Evolutionary conservation across 2,329 filamentous ascomycete genomes (phyloP).

Genomic region (Boeremia lycopersici): DNA sequence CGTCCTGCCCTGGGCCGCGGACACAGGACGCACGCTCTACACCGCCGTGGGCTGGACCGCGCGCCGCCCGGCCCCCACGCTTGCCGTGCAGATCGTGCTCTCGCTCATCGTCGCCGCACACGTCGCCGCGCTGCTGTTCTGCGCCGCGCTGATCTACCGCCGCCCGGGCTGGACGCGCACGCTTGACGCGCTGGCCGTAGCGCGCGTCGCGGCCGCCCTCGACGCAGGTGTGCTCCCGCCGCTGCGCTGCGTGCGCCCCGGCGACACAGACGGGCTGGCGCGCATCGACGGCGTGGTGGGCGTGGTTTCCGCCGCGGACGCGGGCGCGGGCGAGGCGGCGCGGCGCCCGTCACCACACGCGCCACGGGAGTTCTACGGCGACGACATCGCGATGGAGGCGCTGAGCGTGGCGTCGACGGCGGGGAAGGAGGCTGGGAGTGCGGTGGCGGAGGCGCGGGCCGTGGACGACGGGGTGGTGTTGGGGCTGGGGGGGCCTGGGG

Average conservation of each 20-base stretch:
- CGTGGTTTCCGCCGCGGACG: neutral
- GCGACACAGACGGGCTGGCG: neutral
- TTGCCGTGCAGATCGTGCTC: neutral
- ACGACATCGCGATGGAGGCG: neutral
- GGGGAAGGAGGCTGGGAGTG: neutral
- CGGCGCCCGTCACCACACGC: too few relatives aligned
- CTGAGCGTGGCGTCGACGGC: neutral
- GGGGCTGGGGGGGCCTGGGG: too few relatives aligned
- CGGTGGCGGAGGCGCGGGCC: too few relatives aligned
- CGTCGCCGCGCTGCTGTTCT: neutral
- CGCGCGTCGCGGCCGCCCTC: neutral
- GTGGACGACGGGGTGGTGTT: too few relatives aligned
- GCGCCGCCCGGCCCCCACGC: neutral
- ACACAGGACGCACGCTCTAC: constrained; percentile 1
- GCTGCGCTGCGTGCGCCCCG: neutral
- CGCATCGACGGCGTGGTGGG: neutral
- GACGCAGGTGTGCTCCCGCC: neutral
- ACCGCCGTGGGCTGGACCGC: neutral
- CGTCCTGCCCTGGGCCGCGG: neutral
- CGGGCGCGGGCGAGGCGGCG: too few relatives aligned
- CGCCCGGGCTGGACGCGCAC: constrained; percentile 11
- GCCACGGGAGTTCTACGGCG: too few relatives aligned
- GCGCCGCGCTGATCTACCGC: neutral
- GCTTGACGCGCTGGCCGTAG: constrained; percentile 13
- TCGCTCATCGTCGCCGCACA: neutral